These are phyloP conservation scores for Salvia sclarea DNA, from an alignment of 305 asterid species.

Conservation along the genomic window DNA sequence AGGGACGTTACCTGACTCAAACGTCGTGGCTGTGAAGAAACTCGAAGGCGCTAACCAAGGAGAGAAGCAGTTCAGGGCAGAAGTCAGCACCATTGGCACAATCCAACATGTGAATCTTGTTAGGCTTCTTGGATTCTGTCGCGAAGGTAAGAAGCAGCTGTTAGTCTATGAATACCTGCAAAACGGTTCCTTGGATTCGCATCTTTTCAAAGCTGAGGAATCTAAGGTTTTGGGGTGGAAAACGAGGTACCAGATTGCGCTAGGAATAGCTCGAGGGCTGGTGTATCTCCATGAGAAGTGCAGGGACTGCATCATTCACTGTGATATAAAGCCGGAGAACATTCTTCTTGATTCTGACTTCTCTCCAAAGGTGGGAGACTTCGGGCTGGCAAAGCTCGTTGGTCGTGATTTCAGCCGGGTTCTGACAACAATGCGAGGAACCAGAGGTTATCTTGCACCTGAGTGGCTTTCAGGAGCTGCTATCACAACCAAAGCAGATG, in stretches of 20 bases:
- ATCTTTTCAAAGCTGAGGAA: slow-evolving; percentile 49
- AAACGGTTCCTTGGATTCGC: slow-evolving; percentile 61
- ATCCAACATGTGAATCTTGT: slow-evolving; percentile 74
- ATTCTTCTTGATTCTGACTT: slow-evolving; percentile 51
- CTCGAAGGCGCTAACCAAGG: slow-evolving; percentile 77
- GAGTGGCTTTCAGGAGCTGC: slow-evolving; percentile 80
- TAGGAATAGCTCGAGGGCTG: slow-evolving; percentile 71
- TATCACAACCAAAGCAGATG: slow-evolving; percentile 74
- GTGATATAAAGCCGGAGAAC: slow-evolving; percentile 76
- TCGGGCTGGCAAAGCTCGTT: slow-evolving; percentile 68
- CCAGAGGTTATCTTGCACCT: slow-evolving; percentile 78
- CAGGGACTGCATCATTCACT: slow-evolving; percentile 72
- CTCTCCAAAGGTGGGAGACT: slow-evolving; percentile 68
- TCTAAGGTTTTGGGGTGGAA: slow-evolving; percentile 55
- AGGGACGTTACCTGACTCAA: slow-evolving; percentile 62
- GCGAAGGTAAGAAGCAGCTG: slow-evolving; percentile 56
- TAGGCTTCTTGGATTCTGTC: slow-evolving; percentile 71
- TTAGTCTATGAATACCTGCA: slow-evolving; percentile 70
- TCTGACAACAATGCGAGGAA: slow-evolving; percentile 72
- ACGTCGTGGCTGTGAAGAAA: slow-evolving; percentile 64
- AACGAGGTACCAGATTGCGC: slow-evolving; percentile 57
- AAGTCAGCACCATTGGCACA: slow-evolving; percentile 78
- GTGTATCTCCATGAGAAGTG: slow-evolving; percentile 71
- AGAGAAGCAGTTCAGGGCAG: slow-evolving; percentile 79
- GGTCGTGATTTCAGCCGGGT: slow-evolving; percentile 79